Conservation (phyloP, 192 early-diverging fungal species). For the Diversispora epigaea region DNA sequence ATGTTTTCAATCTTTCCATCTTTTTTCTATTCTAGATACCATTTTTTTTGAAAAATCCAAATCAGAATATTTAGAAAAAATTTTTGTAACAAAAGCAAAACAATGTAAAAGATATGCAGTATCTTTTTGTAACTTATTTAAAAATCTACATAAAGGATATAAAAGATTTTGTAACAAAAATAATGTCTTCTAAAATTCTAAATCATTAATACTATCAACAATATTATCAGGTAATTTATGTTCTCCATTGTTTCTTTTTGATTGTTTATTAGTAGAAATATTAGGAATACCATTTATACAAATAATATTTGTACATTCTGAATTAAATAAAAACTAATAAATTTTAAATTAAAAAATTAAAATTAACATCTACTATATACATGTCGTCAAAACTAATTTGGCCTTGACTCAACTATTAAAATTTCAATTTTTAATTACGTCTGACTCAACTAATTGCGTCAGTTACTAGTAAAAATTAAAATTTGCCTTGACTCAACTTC, state of each 20-base stretch:
- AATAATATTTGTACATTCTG: no score
- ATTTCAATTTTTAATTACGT: no score
- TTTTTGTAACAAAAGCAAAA: not conserved
- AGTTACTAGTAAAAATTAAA: no score
- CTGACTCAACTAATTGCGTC: no score
- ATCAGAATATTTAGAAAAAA: not conserved
- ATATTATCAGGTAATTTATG: conserved; percentile 6
- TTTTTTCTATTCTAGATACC: not conserved
- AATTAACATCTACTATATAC: no score
- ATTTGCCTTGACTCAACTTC: no score
- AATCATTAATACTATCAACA: conserved; percentile 6
- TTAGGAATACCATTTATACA: no score
- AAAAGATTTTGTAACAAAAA: conserved; percentile 21
- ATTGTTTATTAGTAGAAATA: no score
- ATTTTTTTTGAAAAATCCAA: conserved; percentile 5
- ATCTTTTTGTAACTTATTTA: conserved; percentile 18
- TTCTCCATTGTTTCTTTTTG: conserved; percentile 8
- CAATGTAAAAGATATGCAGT: conserved; percentile 5
- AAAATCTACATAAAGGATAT: conserved; percentile 1
- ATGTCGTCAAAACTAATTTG: no score
- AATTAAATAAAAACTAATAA: no score
- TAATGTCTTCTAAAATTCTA: not conserved
- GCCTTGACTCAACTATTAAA: no score
- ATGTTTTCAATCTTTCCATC: not conserved
- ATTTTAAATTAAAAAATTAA: no score